These are phyloP conservation scores for Phaffia australis DNA, from an alignment of 768 basidiomycete species.

Conservation along the genomic window DNA sequence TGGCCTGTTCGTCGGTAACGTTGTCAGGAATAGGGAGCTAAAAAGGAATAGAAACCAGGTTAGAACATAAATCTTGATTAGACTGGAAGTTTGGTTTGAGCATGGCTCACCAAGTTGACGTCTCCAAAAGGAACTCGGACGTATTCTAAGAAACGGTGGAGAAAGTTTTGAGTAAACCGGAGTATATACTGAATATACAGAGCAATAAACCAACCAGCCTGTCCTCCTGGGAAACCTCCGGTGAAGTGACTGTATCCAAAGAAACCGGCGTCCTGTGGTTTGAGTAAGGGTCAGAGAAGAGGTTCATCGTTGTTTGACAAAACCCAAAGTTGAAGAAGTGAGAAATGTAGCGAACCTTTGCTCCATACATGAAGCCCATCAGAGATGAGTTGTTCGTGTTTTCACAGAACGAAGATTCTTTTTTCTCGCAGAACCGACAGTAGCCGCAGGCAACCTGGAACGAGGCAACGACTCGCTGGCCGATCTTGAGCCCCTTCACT, in stretches of 20 bases:
- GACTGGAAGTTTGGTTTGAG: too few species aligned
- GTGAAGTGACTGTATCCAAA: conserved; percentile 57
- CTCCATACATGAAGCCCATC: conserved; percentile 32
- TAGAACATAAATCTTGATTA: not conserved
- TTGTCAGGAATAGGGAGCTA: conserved; percentile 53
- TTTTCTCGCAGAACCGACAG: conserved; percentile 62
- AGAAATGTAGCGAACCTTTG: not conserved
- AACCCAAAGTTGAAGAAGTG: not conserved
- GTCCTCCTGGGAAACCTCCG: conserved; percentile 63
- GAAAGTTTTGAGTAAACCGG: conserved; percentile 20
- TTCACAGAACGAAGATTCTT: conserved; percentile 62
- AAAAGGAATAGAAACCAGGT: not conserved
- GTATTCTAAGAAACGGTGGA: not conserved
- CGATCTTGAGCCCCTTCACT: conserved; percentile 51
- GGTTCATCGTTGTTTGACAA: conserved; percentile 43
- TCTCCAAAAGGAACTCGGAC: conserved; percentile 48
- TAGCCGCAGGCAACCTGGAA: conserved; percentile 68
- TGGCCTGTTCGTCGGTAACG: conserved; percentile 51
- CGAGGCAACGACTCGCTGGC: conserved; percentile 58
- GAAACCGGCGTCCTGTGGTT: conserved; percentile 56
- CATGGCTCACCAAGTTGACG: conserved; percentile 45
- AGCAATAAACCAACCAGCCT: conserved; percentile 45
- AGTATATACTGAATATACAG: not conserved
- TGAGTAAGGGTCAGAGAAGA: conserved; percentile 46
- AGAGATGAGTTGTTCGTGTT: conserved; percentile 56